Percentiles rank a stretch among this genome's conserved stretches.
phyloP scores from a whole-genome alignment of 371 early-diverging fungal genomes.

The Syncephalis plumigaleata region DNA sequence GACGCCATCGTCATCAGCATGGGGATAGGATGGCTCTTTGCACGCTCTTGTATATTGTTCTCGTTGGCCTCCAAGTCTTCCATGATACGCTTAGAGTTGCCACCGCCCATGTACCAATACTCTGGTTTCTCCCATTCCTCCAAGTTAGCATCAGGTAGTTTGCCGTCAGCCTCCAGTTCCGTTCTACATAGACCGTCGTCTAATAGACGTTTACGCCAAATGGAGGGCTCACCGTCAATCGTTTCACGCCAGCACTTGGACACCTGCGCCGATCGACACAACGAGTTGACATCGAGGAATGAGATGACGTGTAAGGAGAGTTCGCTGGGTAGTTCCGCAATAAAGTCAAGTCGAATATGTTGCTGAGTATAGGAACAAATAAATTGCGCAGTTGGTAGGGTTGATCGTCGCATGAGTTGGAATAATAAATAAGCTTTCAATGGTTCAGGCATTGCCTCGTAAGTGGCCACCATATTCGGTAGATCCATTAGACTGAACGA shows the following conservation, averaged over 20 bases:
- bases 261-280: conserved; percentile 64
- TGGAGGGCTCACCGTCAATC: conserved; percentile 48
- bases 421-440: conserved; percentile 57
- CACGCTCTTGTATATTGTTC: too few relatives aligned
- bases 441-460: conserved; percentile 37
- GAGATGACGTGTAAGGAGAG: conserved; percentile 53
- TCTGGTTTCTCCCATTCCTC: conserved; percentile 18
- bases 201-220: conserved; percentile 34
- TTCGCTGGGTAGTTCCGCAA: conserved; percentile 63
- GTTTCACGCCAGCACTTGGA: conserved; percentile 50
- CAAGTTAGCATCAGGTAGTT: conserved; percentile 11
- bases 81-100: conserved; percentile 11
- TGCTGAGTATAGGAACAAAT: conserved; percentile 55
- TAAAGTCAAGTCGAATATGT: conserved; percentile 68
- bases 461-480: conserved; percentile 30
- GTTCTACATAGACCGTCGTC: conserved; percentile 24
- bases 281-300: conserved; percentile 52
- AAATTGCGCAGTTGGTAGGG: conserved; percentile 57
- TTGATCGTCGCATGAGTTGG: conserved; percentile 50
- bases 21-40: too few relatives aligned
- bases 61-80: conserved; percentile 10
- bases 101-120: conserved; percentile 14
- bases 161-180: conserved; percentile 33
- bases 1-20: too few relatives aligned
- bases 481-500: conserved; percentile 17